These are phyloP conservation scores for Jackrogersella minutella DNA, from an alignment of 495 filamentous ascomycete genomes.

Conservation along the genomic window DNA sequence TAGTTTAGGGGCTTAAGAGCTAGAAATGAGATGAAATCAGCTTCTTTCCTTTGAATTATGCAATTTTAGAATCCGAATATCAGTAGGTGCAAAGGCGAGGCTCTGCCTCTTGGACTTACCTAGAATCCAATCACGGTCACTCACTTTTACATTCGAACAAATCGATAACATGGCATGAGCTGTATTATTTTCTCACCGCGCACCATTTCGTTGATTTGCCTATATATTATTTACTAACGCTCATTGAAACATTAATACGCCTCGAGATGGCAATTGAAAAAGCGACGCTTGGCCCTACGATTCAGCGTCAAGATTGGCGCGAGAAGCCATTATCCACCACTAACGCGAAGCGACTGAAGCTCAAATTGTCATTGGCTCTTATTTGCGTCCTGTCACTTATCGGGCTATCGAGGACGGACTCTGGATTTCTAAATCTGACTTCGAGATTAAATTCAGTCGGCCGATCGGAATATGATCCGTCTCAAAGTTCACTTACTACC, in stretches of 20 bases:
- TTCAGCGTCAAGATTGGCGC: not conserved
- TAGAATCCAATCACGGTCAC: not conserved
- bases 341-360: not conserved
- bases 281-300: not conserved
- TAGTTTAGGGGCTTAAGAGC: no score
- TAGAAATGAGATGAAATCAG: no score
- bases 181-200: not conserved
- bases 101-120: no score
- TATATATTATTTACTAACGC: slow-evolving; percentile 1
- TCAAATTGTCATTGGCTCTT: slow-evolving; percentile 8
- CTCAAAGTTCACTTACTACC: not conserved
- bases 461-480: slow-evolving; percentile 13
- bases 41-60: not conserved
- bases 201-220: not conserved
- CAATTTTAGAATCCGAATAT: not conserved
- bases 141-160: not conserved
- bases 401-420: slow-evolving; percentile 2
- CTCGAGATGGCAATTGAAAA: slow-evolving; percentile 16
- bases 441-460: not conserved
- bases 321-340: not conserved
- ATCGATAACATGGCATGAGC: not conserved
- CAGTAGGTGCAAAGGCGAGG: not conserved
- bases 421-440: not conserved
- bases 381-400: slow-evolving; percentile 9
- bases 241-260: not conserved